Conservation (phyloP, 73 alveolate species). For the Tetrahymena malaccensis region DNA sequence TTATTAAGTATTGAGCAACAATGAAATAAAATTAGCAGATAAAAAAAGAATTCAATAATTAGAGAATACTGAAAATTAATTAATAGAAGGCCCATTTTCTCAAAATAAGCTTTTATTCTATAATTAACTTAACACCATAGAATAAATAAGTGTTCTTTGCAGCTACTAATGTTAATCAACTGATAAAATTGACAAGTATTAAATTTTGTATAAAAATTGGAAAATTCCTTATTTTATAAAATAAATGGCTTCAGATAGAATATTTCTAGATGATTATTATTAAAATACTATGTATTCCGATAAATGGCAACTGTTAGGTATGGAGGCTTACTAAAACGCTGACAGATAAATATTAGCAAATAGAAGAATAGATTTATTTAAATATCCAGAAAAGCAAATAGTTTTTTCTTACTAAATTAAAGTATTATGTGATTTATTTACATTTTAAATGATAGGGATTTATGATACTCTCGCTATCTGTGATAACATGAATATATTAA, state of each 20-base stretch:
- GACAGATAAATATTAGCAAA: not conserved
- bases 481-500: not conserved
- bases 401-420: not conserved
- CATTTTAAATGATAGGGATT: not conserved
- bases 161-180: not conserved
- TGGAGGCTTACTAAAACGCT: not conserved
- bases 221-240: not conserved
- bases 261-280: not conserved
- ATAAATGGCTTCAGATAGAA: not conserved
- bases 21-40: not conserved
- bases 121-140: not conserved
- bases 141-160: not conserved
- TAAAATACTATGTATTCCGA: not conserved
- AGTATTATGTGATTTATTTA: not conserved
- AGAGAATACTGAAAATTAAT: not conserved
- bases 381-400: not conserved
- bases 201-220: not conserved
- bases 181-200: not conserved
- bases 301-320: not conserved
- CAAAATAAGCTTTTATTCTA: not conserved
- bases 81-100: not conserved
- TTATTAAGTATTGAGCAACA: not conserved
- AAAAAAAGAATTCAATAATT: not conserved
- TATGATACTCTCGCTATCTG: not conserved
- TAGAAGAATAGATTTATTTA: not conserved